phyloP scores from a whole-genome alignment of 768 basidiomycete species.

The Mycena maculata region DNA sequence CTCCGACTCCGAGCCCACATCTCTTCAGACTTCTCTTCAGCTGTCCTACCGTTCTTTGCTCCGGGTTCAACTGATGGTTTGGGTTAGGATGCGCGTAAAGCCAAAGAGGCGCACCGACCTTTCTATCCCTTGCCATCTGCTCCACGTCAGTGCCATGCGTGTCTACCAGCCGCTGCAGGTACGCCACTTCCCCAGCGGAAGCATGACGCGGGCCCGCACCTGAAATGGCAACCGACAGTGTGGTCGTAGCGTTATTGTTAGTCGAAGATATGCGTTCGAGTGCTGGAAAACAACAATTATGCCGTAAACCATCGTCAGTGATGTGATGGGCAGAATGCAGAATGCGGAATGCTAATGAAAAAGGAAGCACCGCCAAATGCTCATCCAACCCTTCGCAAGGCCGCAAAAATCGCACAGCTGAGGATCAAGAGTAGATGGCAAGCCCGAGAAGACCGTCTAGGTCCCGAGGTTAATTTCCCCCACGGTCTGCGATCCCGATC shows the following conservation, averaged over 20 bases:
- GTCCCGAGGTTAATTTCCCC: conserved; percentile 29
- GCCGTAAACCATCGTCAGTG: conserved; percentile 38
- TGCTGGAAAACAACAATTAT: conserved; percentile 47
- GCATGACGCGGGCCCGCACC: conserved; percentile 66
- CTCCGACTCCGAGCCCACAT: conserved; percentile 56
- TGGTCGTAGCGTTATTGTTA: conserved; percentile 46
- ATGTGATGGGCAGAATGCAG: conserved; percentile 30
- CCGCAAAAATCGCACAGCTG: conserved; percentile 31
- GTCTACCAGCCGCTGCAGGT: conserved; percentile 72
- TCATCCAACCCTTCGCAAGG: conserved; percentile 8
- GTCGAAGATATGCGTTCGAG: conserved; percentile 71
- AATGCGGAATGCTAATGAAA: conserved; percentile 35
- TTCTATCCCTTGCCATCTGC: conserved; percentile 83
- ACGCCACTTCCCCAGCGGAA: conserved; percentile 75
- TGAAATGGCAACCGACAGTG: conserved; percentile 53
- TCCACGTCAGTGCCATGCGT: conserved; percentile 80
- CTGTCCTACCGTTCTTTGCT: conserved; percentile 88
- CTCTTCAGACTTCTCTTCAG: conserved; percentile 71
- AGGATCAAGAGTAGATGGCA: conserved; percentile 16
- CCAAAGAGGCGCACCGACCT: conserved; percentile 31
- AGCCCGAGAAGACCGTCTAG: conserved; percentile 29
- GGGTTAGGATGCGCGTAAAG: neutral
- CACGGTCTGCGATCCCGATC: conserved; percentile 26
- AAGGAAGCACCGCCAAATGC: conserved; percentile 21
- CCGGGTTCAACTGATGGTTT: conserved; percentile 66